These are phyloP conservation scores for Morella rubra DNA, from an alignment of 306 rosid genomes.

Conservation along the genomic window DNA sequence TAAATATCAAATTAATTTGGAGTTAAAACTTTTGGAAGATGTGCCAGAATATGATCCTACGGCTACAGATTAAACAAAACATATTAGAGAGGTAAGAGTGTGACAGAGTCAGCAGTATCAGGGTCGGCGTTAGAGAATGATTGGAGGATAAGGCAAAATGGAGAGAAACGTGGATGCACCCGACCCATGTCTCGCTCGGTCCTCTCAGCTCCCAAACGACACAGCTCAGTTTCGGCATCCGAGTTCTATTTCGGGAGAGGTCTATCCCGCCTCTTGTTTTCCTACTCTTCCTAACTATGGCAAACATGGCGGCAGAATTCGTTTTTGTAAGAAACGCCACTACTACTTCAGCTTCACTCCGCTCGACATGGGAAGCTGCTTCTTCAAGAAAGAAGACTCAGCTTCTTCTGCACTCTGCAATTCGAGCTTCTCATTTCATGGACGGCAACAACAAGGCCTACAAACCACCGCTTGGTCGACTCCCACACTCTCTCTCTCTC, in stretches of 20 bases:
- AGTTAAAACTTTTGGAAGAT: too few relatives aligned
- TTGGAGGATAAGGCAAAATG: not conserved
- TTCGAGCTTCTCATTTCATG: slow-evolving; percentile 53
- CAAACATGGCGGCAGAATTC: slow-evolving; percentile 37
- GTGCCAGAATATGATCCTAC: too few relatives aligned
- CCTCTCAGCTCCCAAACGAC: not conserved
- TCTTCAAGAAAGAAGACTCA: slow-evolving; percentile 22
- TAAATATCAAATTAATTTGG: too few relatives aligned
- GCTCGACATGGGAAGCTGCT: slow-evolving; percentile 33
- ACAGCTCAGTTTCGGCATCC: not conserved
- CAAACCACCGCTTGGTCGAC: slow-evolving; percentile 78
- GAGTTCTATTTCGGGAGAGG: not conserved
- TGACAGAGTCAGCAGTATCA: too few relatives aligned
- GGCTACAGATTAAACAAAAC: too few relatives aligned
- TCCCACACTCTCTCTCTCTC: slow-evolving; percentile 3
- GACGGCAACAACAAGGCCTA: slow-evolving; percentile 49
- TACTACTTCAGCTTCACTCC: slow-evolving; percentile 23
- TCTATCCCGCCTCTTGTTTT: not conserved
- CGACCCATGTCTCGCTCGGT: not conserved
- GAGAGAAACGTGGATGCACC: not conserved
- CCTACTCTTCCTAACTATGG: slow-evolving; percentile 3
- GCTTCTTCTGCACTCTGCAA: slow-evolving; percentile 21
- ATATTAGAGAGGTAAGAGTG: too few relatives aligned
- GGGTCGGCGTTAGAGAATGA: too few relatives aligned
- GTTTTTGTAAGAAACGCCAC: slow-evolving; percentile 31